These are phyloP conservation scores for Populus hybrid DNA, from an alignment of 441 rosid species.

Conservation along the genomic window DNA sequence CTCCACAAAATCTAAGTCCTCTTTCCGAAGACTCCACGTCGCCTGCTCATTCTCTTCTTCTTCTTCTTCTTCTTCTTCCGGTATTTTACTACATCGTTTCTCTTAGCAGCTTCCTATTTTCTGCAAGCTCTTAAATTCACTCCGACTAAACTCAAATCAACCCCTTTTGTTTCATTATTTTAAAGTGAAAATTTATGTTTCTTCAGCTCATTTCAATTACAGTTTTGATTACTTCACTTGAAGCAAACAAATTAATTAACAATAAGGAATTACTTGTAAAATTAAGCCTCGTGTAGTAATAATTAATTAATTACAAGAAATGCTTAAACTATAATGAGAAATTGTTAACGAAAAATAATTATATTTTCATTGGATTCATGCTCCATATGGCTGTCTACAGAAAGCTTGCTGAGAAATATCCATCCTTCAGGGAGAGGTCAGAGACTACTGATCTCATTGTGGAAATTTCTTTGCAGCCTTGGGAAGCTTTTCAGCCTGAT, in stretches of 20 bases:
- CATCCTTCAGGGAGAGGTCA: constrained; percentile 88
- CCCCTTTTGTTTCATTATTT: too few species aligned
- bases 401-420: constrained; percentile 87
- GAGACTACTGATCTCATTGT: constrained; percentile 92
- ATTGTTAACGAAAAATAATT: too few species aligned
- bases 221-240: too few species aligned
- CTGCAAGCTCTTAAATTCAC: too few species aligned
- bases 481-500: constrained; percentile 89
- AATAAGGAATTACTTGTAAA: too few species aligned
- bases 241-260: too few species aligned
- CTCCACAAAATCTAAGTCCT: constrained; percentile 22
- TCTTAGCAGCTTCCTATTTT: neutral
- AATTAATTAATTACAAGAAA: too few species aligned
- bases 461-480: constrained; percentile 94
- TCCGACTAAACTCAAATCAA: too few species aligned
- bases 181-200: too few species aligned
- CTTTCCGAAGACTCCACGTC: constrained; percentile 25
- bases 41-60: constrained; percentile 31
- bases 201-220: too few species aligned
- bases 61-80: constrained; percentile 14
- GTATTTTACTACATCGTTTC: constrained; percentile 3
- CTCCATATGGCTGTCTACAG: constrained; percentile 73
- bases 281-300: too few species aligned
- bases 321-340: too few species aligned
- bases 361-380: constrained; percentile 4